phyloP scores from a whole-genome alignment of 1,139 yeast species.

The Candida frijolesensis region DNA sequence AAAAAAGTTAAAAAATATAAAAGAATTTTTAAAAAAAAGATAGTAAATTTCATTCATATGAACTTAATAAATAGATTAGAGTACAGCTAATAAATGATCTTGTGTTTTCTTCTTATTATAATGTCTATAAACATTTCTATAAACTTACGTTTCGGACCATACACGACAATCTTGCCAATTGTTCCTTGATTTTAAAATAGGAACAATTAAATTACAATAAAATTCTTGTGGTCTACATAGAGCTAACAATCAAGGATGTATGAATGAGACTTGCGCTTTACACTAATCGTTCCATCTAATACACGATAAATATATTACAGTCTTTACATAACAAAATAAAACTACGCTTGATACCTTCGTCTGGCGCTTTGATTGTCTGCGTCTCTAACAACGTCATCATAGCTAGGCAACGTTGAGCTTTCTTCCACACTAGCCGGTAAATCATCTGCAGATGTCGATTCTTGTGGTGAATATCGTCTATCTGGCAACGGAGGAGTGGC shows the following conservation, averaged over 20 bases:
- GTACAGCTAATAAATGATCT: background rate
- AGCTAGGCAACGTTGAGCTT: conserved; percentile 29
- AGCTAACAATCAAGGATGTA: no score
- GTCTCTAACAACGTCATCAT: conserved; percentile 38
- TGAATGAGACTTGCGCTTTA: no score
- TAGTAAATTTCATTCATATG: background rate
- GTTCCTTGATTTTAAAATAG: no score
- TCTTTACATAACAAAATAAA: no score
- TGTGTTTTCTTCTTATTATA: background rate
- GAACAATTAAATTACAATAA: no score
- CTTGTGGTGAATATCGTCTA: conserved; percentile 5
- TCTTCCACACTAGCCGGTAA: conserved; percentile 5
- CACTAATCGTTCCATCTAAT: background rate
- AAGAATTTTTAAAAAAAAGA: background rate
- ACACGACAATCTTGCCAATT: no score
- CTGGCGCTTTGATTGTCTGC: conserved; percentile 29
- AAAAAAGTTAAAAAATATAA: background rate
- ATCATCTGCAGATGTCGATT: background rate
- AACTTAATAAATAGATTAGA: background rate
- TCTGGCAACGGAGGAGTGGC: conserved; percentile 4
- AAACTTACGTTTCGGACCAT: no score
- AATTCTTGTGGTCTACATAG: no score
- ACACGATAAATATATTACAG: no score
- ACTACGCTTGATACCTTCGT: conserved; percentile 31
- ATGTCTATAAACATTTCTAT: no score